Evolutionary conservation across 2,329 filamentous ascomycete species (phyloP).

Genomic region (Aspergillus versicolor): DNA sequence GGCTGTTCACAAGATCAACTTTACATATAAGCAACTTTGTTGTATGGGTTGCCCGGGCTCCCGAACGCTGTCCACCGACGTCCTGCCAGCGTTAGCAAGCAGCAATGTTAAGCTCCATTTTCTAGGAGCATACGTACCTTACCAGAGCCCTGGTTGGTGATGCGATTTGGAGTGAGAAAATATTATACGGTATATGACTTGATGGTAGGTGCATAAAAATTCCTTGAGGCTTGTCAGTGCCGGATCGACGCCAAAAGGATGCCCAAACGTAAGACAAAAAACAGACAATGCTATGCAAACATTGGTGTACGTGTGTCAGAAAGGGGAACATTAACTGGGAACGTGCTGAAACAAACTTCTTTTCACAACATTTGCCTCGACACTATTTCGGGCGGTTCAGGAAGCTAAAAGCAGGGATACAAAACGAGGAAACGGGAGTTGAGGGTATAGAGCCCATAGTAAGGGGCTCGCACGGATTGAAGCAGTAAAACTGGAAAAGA

Average conservation of each 20-base stretch:
- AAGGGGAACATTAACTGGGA: background rate
- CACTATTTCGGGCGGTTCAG: background rate
- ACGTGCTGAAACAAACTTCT: background rate
- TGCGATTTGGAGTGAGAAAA: background rate
- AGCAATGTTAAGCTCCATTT: background rate
- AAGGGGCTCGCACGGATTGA: conserved; percentile 11
- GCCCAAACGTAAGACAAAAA: background rate
- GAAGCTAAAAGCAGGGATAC: background rate
- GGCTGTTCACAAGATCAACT: background rate
- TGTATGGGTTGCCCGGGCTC: background rate
- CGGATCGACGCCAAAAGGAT: background rate
- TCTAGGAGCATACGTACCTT: background rate
- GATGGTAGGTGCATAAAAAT: background rate
- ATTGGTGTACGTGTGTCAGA: background rate
- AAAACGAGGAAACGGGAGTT: conserved; percentile 4
- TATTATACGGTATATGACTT: background rate
- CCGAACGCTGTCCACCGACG: background rate
- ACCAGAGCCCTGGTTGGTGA: background rate
- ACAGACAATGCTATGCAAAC: background rate
- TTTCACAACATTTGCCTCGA: background rate
- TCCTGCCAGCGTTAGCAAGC: background rate
- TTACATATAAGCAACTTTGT: background rate
- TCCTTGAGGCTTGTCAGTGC: background rate
- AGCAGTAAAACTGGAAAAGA: conserved; percentile 1
- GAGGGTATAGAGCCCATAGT: conserved; percentile 9